Percentiles rank a stretch among this genome's conserved stretches.
phyloP scores from a whole-genome alignment of 2,329 filamentous ascomycete genomes.

The Neonectria punicea region DNA sequence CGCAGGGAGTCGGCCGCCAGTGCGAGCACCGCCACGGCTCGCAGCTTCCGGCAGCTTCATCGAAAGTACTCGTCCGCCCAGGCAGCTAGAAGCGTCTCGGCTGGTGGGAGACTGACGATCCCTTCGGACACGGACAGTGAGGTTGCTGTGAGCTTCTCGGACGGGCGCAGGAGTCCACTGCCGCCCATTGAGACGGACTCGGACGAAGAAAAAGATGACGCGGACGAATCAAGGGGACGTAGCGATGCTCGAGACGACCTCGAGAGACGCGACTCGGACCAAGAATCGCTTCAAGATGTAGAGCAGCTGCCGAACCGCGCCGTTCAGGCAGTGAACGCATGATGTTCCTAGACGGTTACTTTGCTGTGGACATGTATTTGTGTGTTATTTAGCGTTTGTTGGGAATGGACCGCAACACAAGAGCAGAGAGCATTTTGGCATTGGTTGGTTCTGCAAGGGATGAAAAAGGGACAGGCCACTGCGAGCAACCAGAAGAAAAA shows the following conservation, averaged over 20 bases:
- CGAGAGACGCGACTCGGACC: conserved; percentile 42
- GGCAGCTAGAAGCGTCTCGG: conserved; percentile 54
- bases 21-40: conserved; percentile 72
- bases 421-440: conserved; percentile 19
- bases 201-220: conserved; percentile 41
- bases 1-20: conserved; percentile 72
- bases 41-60: conserved; percentile 72
- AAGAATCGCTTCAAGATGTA: conserved; percentile 43
- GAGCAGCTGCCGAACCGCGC: conserved; percentile 45
- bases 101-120: conserved; percentile 55
- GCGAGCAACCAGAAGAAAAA: conserved; percentile 1
- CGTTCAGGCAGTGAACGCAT: conserved; percentile 49
- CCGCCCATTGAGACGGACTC: conserved; percentile 60
- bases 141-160: conserved; percentile 68
- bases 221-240: conserved; percentile 27
- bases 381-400: conserved; percentile 44
- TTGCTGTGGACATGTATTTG: conserved; percentile 32
- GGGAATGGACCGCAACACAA: conserved; percentile 23
- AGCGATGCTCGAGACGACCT: conserved; percentile 43
- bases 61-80: conserved; percentile 68
- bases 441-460: conserved; percentile 20
- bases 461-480: conserved; percentile 16
- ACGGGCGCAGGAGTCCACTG: conserved; percentile 66
- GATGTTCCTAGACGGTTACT: conserved; percentile 25
- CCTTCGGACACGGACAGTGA: conserved; percentile 71